Evolutionary conservation across 257 asterid genomes (phyloP), one percentile per base, ranked within the genome.

Genomic region (Knoxia roxburghii): DNA sequence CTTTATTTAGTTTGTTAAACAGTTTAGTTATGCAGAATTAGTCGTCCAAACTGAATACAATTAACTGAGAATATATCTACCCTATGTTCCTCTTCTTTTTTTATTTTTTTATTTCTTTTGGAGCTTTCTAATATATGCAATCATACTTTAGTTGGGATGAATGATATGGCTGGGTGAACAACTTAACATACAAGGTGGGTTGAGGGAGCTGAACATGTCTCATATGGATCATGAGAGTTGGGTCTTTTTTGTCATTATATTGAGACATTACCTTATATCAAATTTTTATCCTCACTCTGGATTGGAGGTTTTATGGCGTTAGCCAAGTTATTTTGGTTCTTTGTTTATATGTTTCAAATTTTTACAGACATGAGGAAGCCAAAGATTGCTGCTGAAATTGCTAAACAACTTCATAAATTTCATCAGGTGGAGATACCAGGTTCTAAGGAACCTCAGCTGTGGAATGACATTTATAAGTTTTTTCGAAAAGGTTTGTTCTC

Each of bases 401-500:
- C 97, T 60, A 93, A 86, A 80, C 87, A 89, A 68, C 95, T 93
- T 55, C 84, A 77, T 46, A 82, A 73, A 61, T 93, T 93, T 76
- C 98, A 93, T 74, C 86, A 83, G 81, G 97, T 93, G 76, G 85
- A 85, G 78, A 82, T 93, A 76, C 95, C 98, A 45, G 95, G 97
- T 73, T 82, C 91, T 45, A 87, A 65, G 75, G 97, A 86, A 76
- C 97, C 98, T 75, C 95, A 85, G 75, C 81, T 93, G 17, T 93
- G 98, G 98, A 86, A 69, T 74, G 96, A 87, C 80, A 80, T 89
- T 67, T 77, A 64, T 71, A 89, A 91, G 80, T 89, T 91, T 78
- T 87, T 72, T 56, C 79, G 61, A 27, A 76, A 80, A 80, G 98
- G 96, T 89, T 39, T 56, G 68, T 64, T 60, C 48, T 18, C 30